These are phyloP conservation scores for Candida incommunis DNA, from an alignment of 805 yeast species.

Conservation along the genomic window DNA sequence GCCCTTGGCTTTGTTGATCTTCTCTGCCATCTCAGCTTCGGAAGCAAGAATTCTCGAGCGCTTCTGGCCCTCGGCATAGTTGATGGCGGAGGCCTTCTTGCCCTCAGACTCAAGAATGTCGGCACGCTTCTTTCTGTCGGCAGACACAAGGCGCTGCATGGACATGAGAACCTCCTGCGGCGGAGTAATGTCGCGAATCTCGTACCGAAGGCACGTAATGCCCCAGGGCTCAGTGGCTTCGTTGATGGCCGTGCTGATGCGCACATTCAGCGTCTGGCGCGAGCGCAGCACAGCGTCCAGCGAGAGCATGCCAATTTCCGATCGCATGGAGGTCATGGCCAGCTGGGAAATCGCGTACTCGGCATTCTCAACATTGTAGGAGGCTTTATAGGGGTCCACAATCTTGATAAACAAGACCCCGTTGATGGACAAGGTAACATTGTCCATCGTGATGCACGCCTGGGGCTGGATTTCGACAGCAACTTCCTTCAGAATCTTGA, in stretches of 20 bases:
- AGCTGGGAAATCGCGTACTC: slow-evolving; percentile 68
- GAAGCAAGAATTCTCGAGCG: slow-evolving; percentile 53
- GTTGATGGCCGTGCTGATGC: slow-evolving; percentile 59
- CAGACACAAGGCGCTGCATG: slow-evolving; percentile 76
- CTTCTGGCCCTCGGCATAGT: slow-evolving; percentile 69
- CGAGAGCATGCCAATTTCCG: slow-evolving; percentile 68
- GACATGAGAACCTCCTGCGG: slow-evolving; percentile 71
- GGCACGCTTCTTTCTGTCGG: slow-evolving; percentile 72
- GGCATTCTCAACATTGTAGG: slow-evolving; percentile 73
- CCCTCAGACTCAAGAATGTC: slow-evolving; percentile 78
- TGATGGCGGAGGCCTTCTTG: slow-evolving; percentile 56
- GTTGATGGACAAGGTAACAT: slow-evolving; percentile 66
- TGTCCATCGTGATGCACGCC: slow-evolving; percentile 70
- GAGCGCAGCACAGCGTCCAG: slow-evolving; percentile 63
- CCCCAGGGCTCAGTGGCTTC: slow-evolving; percentile 81
- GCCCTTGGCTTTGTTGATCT: slow-evolving; percentile 57
- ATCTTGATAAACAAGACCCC: slow-evolving; percentile 67
- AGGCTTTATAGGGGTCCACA: slow-evolving; percentile 66
- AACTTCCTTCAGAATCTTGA: slow-evolving; percentile 62
- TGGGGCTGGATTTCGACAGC: slow-evolving; percentile 77
- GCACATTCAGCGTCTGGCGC: slow-evolving; percentile 52
- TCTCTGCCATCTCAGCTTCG: slow-evolving; percentile 49
- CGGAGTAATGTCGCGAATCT: slow-evolving; percentile 73
- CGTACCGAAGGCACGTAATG: slow-evolving; percentile 64
- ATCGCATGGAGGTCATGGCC: slow-evolving; percentile 79